phyloP scores from a whole-genome alignment of 345 rosid species.

The Salix arbutifolia region DNA sequence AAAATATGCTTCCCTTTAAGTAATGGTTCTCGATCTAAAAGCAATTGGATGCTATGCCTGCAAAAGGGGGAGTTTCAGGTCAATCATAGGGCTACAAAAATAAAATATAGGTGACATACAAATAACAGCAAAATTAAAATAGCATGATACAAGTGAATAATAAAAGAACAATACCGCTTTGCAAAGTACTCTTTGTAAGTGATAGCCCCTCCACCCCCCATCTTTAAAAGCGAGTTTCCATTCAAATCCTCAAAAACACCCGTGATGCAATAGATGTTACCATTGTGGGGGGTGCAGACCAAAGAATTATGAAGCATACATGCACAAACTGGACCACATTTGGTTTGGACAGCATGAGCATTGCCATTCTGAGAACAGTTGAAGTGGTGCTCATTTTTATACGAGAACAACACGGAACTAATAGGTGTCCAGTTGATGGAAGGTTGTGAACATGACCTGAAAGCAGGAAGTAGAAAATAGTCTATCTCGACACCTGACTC shows the following conservation, averaged over 20 bases:
- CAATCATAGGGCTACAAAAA: not conserved
- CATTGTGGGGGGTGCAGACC: constrained; percentile 76
- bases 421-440: constrained; percentile 56
- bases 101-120: not conserved
- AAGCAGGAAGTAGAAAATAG: constrained; percentile 65
- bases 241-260: constrained; percentile 44
- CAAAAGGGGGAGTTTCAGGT: constrained; percentile 10
- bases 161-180: constrained; percentile 33
- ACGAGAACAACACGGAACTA: constrained; percentile 34
- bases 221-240: constrained; percentile 45
- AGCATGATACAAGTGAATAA: not conserved
- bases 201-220: constrained; percentile 34
- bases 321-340: constrained; percentile 44
- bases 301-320: constrained; percentile 55
- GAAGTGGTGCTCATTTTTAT: constrained; percentile 21
- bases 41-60: constrained; percentile 56
- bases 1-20: constrained; percentile 58
- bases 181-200: constrained; percentile 57
- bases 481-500: constrained; percentile 37
- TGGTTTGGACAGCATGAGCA: constrained; percentile 39
- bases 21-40: constrained; percentile 33
- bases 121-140: not conserved
- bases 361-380: constrained; percentile 24
- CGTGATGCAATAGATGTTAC: constrained; percentile 46
- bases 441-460: constrained; percentile 3